Conservation (phyloP, 257 asterid genomes). For the Penstemon eatonii region DNA sequence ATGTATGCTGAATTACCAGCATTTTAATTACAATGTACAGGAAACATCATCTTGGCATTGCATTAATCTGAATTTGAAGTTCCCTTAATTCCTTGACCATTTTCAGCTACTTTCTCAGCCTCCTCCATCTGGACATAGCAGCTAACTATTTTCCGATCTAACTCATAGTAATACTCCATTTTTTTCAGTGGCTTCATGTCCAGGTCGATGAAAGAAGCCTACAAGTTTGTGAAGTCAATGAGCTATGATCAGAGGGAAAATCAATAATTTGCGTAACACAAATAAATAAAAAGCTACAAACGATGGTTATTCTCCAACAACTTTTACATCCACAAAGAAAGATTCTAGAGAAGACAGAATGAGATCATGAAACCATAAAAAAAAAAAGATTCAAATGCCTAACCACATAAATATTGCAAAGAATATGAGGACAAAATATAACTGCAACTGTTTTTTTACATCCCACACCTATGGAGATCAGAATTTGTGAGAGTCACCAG, state of each 20-base stretch:
- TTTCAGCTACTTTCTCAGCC: conserved; percentile 30
- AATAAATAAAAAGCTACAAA: neutral
- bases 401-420: conserved; percentile 2
- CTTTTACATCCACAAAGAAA: conserved; percentile 2
- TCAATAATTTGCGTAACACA: conserved; percentile 12
- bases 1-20: conserved; percentile 21
- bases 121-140: conserved; percentile 52
- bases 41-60: conserved; percentile 2
- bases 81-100: conserved; percentile 31
- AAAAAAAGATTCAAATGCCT: neutral
- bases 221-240: conserved; percentile 21
- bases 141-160: conserved; percentile 79
- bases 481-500: neutral
- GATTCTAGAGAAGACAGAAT: conserved; percentile 17
- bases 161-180: conserved; percentile 77
- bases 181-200: conserved; percentile 87
- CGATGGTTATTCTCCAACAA: conserved; percentile 11
- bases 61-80: conserved; percentile 27
- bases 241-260: conserved; percentile 24
- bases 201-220: conserved; percentile 90
- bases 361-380: conserved; percentile 2
- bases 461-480: neutral
- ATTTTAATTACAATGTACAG: conserved; percentile 21
- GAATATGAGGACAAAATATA: neutral
- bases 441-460: neutral